A percentile compares a stretch with the other conserved stretches of the same genome.
Conservation (phyloP, 257 asterid genomes). For the Linaria vulgaris region DNA sequence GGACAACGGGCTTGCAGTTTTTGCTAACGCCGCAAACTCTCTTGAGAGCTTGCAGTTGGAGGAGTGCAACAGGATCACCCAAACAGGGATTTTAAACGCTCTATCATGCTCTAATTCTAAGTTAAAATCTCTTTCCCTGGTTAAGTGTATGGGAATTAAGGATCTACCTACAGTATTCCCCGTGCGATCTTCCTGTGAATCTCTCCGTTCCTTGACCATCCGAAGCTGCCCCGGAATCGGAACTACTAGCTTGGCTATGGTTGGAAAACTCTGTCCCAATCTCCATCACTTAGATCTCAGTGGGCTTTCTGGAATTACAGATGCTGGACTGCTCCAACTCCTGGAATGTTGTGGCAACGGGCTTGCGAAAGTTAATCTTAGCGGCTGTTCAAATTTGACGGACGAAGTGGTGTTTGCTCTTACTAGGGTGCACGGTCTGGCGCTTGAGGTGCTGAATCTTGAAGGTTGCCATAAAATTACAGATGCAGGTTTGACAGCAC, state of each 20-base stretch:
- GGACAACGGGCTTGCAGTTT: constrained; percentile 69
- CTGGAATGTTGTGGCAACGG: constrained; percentile 58
- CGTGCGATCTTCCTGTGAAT: constrained; percentile 58
- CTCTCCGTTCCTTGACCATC: constrained; percentile 74
- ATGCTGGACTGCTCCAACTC: constrained; percentile 68
- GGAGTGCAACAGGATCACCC: constrained; percentile 83
- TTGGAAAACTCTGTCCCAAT: constrained; percentile 78
- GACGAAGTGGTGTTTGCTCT: constrained; percentile 53
- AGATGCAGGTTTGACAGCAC: constrained; percentile 59
- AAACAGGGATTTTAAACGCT: constrained; percentile 57
- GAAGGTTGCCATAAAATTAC: constrained; percentile 74
- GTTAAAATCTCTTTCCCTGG: constrained; percentile 65
- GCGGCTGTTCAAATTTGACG: constrained; percentile 57
- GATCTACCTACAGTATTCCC: constrained; percentile 49
- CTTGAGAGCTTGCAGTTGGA: constrained; percentile 76
- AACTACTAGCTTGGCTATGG: constrained; percentile 63
- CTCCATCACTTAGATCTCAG: constrained; percentile 77
- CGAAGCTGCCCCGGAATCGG: constrained; percentile 81
- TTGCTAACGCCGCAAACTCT: constrained; percentile 53
- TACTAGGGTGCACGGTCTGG: constrained; percentile 56
- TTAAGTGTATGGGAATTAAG: constrained; percentile 78
- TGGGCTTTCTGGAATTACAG: constrained; percentile 71
- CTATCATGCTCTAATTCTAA: constrained; percentile 63
- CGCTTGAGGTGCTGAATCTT: constrained; percentile 67
- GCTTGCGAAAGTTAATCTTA: constrained; percentile 68